These are phyloP conservation scores for Pseudoscleropodium purum DNA, from an alignment of 225 moss, liverwort and hornwort genomes.

Conservation along the genomic window DNA sequence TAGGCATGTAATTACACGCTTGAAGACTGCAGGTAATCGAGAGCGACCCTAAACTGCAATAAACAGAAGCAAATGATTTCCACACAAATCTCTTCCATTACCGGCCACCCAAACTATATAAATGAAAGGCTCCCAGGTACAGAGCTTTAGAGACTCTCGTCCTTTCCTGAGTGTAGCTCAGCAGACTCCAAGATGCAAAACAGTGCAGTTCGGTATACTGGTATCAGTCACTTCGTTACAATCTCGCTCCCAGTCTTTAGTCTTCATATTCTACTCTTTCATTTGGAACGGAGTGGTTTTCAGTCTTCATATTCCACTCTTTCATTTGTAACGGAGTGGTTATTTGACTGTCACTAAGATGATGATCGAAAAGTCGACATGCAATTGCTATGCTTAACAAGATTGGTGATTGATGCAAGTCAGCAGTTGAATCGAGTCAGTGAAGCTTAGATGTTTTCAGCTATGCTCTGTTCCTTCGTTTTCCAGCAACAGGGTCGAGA, in stretches of 20 bases:
- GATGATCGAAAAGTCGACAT: too few relatives aligned
- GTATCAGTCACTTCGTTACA: too few relatives aligned
- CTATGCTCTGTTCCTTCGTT: neutral
- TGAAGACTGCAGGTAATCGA: neutral
- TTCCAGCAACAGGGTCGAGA: neutral
- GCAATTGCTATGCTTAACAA: neutral
- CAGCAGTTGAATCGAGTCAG: too few relatives aligned
- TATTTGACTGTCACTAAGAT: neutral
- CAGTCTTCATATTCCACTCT: neutral
- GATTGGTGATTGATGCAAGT: too few relatives aligned
- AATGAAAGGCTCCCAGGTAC: too few relatives aligned
- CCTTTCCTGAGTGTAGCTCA: neutral
- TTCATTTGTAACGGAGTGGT: rapidly evolving
- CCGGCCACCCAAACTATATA: too few relatives aligned
- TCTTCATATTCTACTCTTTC: neutral
- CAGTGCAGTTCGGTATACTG: too few relatives aligned
- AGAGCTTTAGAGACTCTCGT: neutral
- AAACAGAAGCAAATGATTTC: neutral
- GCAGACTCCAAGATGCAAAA: neutral
- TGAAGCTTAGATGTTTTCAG: neutral
- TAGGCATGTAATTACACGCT: neutral
- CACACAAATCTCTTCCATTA: neutral
- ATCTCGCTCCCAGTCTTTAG: too few relatives aligned
- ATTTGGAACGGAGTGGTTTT: rapidly evolving
- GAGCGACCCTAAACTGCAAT: neutral